Evolutionary conservation across 208 protist species (phyloP).

Genomic region (Trypanosoma avium): DNA sequence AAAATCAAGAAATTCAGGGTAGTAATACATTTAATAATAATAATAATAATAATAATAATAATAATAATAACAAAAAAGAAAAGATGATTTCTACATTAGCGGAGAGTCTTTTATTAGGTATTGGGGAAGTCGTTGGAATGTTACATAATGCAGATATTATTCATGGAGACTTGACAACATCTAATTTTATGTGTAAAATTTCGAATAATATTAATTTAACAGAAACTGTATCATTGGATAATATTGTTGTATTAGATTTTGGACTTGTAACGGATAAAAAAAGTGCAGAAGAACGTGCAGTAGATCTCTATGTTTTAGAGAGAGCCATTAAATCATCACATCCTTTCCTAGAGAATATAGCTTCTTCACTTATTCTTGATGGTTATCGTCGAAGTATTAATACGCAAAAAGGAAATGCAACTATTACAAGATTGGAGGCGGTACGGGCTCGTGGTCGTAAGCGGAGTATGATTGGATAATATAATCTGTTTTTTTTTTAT

Average conservation of each 20-base stretch:
- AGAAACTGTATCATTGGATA: slow-evolving; percentile 11
- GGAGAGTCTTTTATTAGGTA: slow-evolving; percentile 43
- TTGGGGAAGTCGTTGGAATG: slow-evolving; percentile 86
- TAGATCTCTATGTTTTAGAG: slow-evolving; percentile 99
- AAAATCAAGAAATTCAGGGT: no score
- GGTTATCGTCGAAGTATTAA: slow-evolving; percentile 59
- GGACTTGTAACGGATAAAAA: slow-evolving; percentile 92
- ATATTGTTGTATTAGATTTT: slow-evolving; percentile 96
- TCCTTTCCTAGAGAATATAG: slow-evolving; percentile 54
- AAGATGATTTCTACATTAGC: slow-evolving; percentile 24
- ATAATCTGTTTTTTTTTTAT: no score
- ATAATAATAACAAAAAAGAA: no score
- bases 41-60: no score
- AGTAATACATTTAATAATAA: no score
- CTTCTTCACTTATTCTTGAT: slow-evolving; percentile 38
- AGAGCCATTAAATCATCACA: slow-evolving; percentile 95
- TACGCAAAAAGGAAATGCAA: slow-evolving; percentile 46
- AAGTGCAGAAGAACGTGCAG: slow-evolving; percentile 95
- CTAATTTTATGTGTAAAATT: slow-evolving; percentile 94
- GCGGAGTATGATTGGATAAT: slow-evolving; percentile 87
- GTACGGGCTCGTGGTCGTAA: slow-evolving; percentile 88
- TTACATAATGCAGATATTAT: slow-evolving; percentile 93
- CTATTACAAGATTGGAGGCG: slow-evolving; percentile 61
- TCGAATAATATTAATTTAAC: no score
- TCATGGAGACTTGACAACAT: slow-evolving; percentile 98